Base-by-base conservation (phyloP, 2,329 filamentous ascomycete genomes). In the Ascomycota sp. region DNA sequence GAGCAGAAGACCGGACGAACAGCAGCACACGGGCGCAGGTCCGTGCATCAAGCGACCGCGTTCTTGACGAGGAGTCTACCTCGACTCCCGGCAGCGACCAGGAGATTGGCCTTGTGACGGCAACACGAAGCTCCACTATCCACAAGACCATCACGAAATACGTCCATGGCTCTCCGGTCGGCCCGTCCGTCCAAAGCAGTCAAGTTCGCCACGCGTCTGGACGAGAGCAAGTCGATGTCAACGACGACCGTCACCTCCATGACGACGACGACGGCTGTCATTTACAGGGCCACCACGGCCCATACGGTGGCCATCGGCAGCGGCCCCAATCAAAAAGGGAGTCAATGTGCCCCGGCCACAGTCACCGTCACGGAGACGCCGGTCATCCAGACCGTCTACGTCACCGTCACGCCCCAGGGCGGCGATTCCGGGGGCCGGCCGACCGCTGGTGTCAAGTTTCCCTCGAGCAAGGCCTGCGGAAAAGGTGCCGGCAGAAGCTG, bases 101-200 rank as follows among this genome's bases (percentile, higher is more conserved):
- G 3, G 51, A 64, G 45, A 50, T 66, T 38, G 52, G 62, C 36
- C 71, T 66, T 48, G 55, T 70, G 50, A 69, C 59, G 41, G 67
- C 28, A 5, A 29, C 28, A 12, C 23, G 17, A 22, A 29, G 20
- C n/a, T 29, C 28, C 9, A 10, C 10, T 15, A 17, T 29, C 20
- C 28, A 29, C 21, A 17, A 17, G 21, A 29, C 28, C 8, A 8
- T 22, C 21, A 29, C 28, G 32, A 31, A 32, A 29, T 28, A 31
- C 34, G 36, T 31, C 24, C 31, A 59, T 45, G 59, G 52, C 37
- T n/a, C n/a, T n/a, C 37, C 33, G 15, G 27, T 22, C 20, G 40
- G 37, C 27, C 32, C 35, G 28, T 7, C 33, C 38, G 31, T 30
- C 36, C 32, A 37, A 38, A 17, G 31, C 28, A 20, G 36, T 27